Evolutionary conservation across 106 monocot genomes (phyloP).

Genomic region (Xerophyta viscosa): DNA sequence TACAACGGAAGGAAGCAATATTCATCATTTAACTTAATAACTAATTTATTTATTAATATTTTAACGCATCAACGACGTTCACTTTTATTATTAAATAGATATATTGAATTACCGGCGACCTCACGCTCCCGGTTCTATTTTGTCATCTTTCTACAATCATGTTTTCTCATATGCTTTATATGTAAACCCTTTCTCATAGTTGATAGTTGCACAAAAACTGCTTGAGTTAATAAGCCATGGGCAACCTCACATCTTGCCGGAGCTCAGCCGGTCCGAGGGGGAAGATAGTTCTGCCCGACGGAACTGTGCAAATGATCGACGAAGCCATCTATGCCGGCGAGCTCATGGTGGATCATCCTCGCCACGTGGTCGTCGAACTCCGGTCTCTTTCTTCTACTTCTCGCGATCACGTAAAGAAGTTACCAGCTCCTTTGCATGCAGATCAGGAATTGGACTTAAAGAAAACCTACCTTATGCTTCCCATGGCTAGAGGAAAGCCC

Average conservation of each 20-base stretch:
- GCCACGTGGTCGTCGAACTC: slow-evolving; percentile 41
- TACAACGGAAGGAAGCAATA: too few species aligned
- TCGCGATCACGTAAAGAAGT: slow-evolving; percentile 2
- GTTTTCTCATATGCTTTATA: too few species aligned
- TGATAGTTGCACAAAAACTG: too few species aligned
- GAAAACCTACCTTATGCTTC: slow-evolving; percentile 32
- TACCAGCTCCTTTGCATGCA: slow-evolving; percentile 28
- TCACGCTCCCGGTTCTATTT: too few species aligned
- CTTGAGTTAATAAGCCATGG: slow-evolving; percentile 5
- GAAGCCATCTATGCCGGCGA: slow-evolving; percentile 35
- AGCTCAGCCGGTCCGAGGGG: slow-evolving; percentile 8
- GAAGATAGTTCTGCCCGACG: slow-evolving; percentile 44
- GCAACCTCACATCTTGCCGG: slow-evolving; percentile 14
- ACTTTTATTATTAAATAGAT: too few species aligned
- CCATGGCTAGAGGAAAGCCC: slow-evolving; percentile 24
- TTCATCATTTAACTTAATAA: too few species aligned
- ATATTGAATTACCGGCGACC: too few species aligned
- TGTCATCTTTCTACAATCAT: too few species aligned
- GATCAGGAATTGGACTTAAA: slow-evolving; percentile 20
- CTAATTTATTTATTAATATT: too few species aligned
- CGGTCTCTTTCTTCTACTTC: background rate
- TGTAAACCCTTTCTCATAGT: too few species aligned
- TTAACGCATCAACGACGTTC: too few species aligned
- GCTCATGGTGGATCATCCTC: slow-evolving; percentile 76
- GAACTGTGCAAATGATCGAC: slow-evolving; percentile 17